Percentiles rank a stretch among this genome's conserved stretches.
phyloP scores from a whole-genome alignment of 305 asterid genomes.

The Fraxinus xanthoxyloides region DNA sequence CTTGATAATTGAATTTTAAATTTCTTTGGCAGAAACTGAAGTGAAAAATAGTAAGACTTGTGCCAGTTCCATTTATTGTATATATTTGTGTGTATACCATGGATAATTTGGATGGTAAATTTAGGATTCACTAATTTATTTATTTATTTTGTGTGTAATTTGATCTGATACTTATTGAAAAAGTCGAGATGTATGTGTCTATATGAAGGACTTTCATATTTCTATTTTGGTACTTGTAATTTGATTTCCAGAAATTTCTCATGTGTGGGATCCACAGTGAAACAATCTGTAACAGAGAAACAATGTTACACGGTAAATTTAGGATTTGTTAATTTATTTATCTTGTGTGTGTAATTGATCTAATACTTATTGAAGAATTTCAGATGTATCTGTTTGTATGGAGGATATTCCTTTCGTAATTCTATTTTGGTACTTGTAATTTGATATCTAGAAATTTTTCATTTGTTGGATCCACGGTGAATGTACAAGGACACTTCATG shows the following conservation, averaged over 20 bases:
- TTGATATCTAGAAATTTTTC: background rate
- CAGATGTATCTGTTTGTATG: background rate
- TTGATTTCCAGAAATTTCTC: background rate
- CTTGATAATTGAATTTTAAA: background rate
- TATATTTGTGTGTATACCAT: background rate
- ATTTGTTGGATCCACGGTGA: background rate
- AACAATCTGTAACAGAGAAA: background rate
- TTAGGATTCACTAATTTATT: background rate
- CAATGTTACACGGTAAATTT: background rate
- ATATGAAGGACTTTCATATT: background rate
- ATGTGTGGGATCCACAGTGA: background rate
- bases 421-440: background rate
- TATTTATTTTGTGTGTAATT: background rate
- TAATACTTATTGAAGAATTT: background rate
- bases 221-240: background rate
- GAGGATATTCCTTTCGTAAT: background rate
- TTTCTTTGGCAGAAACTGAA: background rate
- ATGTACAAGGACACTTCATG: background rate
- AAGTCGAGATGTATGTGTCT: background rate
- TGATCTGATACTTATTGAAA: background rate
- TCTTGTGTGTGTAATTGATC: background rate
- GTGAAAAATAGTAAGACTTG: background rate
- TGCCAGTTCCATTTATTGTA: background rate
- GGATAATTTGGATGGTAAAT: slow-evolving; percentile 11
- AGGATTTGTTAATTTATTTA: background rate